Base-by-base conservation (phyloP, 2,329 filamentous ascomycete genomes). In the Sporothrix globosa region DNA sequence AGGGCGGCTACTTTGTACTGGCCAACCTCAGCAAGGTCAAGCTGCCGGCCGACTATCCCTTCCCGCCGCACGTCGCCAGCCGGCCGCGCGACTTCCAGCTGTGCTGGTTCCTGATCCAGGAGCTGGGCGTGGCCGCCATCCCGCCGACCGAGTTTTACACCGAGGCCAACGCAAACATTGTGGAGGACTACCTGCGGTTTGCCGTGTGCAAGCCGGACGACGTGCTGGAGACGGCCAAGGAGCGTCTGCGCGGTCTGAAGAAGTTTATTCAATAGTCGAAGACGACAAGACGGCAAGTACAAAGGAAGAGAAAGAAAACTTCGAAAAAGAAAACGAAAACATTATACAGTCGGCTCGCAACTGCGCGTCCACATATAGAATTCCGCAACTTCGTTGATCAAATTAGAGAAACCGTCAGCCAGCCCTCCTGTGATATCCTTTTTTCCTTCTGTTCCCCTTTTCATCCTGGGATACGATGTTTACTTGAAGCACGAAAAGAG, bases 61-160 rank as follows among this genome's bases (percentile, higher is more conserved):
- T 98, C 84, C 96, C 96, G 39, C 85, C 90, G 1, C 93, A 97
- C 78, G 95, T 99, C 48, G 92, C 91, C 17, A 89, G 85, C 77
- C 88, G 96, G 1, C 93, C 96, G 30, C 86, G 96, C 41, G 96
- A 99, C 79, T 99, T 98, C 82, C 92, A 97, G 84, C 87, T 99
- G 61, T 88, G 90, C 48, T 99, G 95, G 95, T 98, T 98, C 82
- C 82, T 97, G 76, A 99, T 99, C 81, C 94, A 94, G 79, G 95
- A 99, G 83, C 84, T 99, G 24, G 96, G 96, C 11, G 93, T 99
- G 39, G 96, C 96, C 2, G 94, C 95, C 10, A 97, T 99, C 73
- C 96, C 96, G 21, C 96, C 96, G 0, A 97, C 94, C 0, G 96
- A 99, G 80, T 99, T 99, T 80, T 98, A 97, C 79, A 97, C 95